Conservation (phyloP, 2,329 filamentous ascomycete genomes). For the Colletotrichum siamense region DNA sequence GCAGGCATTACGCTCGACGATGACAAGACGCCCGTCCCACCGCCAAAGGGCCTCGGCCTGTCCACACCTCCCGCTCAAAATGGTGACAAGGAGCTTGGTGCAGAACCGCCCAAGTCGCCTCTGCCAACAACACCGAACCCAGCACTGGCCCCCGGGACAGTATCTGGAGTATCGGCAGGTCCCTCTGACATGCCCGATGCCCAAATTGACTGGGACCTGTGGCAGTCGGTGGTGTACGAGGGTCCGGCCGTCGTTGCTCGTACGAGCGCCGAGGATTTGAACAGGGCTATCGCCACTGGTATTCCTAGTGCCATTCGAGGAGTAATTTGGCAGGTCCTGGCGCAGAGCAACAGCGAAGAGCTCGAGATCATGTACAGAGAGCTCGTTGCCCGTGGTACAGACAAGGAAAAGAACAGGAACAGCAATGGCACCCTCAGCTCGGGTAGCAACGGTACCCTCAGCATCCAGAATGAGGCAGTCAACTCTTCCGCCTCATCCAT, state of each 20-base stretch:
- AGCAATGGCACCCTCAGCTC: constrained; percentile 60
- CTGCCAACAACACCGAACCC: constrained; percentile 71
- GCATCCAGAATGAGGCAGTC: constrained; percentile 69
- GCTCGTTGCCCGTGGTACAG: constrained; percentile 78
- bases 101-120: constrained; percentile 33
- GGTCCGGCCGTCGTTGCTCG: constrained; percentile 87
- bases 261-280: constrained; percentile 88
- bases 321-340: constrained; percentile 98
- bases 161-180: constrained; percentile 78
- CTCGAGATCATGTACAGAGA: constrained; percentile 88
- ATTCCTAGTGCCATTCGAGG: constrained; percentile 95
- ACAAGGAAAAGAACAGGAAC: constrained; percentile 73
- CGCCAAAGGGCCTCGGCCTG: constrained; percentile 24
- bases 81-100: constrained; percentile 19
- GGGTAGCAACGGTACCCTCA: constrained; percentile 59
- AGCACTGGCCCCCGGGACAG: constrained; percentile 82
- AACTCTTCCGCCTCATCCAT: constrained; percentile 85
- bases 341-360: constrained; percentile 92
- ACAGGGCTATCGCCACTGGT: constrained; percentile 87
- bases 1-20: constrained; percentile 62
- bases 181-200: constrained; percentile 73
- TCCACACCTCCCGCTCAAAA: constrained; percentile 28
- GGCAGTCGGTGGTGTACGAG: constrained; percentile 95
- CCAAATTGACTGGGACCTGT: constrained; percentile 97
- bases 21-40: constrained; percentile 41